Base-by-base conservation (phyloP, 768 basidiomycete species). In the Kwoniella mangroviensis region DNA sequence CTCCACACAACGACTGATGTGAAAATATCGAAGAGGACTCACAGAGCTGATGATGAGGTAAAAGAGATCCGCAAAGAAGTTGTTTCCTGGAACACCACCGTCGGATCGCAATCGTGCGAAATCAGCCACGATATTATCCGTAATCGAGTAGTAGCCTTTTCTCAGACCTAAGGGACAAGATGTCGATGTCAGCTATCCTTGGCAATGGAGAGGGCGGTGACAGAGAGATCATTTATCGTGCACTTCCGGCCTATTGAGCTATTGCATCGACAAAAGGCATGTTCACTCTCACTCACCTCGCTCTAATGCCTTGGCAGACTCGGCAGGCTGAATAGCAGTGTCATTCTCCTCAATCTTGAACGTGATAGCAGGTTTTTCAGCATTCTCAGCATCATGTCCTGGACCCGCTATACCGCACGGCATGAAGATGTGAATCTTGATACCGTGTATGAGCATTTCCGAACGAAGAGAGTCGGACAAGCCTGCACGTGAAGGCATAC, bases 381-480 rank as follows among this genome's bases (percentile, higher is more conserved):
- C 87, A 80, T 91, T 89, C 80, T 95, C 94, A 67, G 88, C 86
- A 19, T 90, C 89, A 70, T 85, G 91, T 0, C 93, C 92, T 0
- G 92, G 90, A 0, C 88, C 89, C 73, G 85, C 87, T 85, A 97
- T 95, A 1, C 92, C 92, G 1, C 87, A 87, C 0, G 94, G 93
- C 84, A 92, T 90, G 84, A 89, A 93, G 54, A 92, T 88, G 73
- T 94, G 92, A 6, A 93, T 87, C 62, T 86, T 85, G 78, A 93
- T 91, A 60, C 86, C 87, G 79, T 95, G 93, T 7, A 94, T 85
- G 71, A 89, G 84, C 59, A 93, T 84, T 78, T 96, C 94, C 26
- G 89, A 90, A 9, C 90, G 89, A 15, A 97, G 86, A 0, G 90
- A 87, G 68, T 97, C 94, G 15, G 92, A 92, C 0, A 97, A 88